Evolutionary conservation across 306 rosid species (phyloP), one percentile per base, ranked within the genome.

Genomic region (Castanopsis chinensis): DNA sequence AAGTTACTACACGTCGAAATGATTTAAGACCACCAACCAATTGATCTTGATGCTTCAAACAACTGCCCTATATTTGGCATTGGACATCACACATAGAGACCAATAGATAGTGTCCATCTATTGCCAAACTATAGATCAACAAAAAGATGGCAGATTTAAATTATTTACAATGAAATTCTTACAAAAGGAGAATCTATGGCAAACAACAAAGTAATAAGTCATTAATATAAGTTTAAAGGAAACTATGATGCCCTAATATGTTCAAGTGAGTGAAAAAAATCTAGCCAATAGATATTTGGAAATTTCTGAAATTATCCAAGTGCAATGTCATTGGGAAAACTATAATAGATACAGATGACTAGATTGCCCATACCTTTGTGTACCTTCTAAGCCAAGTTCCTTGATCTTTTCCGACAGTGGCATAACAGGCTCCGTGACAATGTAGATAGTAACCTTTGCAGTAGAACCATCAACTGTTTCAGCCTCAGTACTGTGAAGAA

Each of bases 361-460:
- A 78, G 64, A 76, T 69, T 49, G 75, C 23, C 54, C 63, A 77
- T 91, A 93, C 97, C 94, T 95, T 74, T 92, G 96, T 81, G 90
- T 90, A 82, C 97, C 95, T 83, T 90, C 92, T 74, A 96, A 88
- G 65, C 94, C 90, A 80, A 96, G 85, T 83, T 96, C 99, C 83
- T 80, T 90, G 74, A 93, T 89, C 92, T 89, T 96, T 72, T 91
- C 97, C 0, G 96, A 90, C 59, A 93, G 84, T 21, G 94, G 98
- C 91, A 93, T 87, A 61, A 93, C 98, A 77, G 99, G 98, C 85
- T 96, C 99, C 4, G 98, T 96, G 54, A 96, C 99, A 80, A 96
- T 91, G 83, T 96, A 93, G 78, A 96, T 93, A 0, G 92, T 91
- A 69, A 91, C 90, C 93, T 93, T 96, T 49, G 93, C 14, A 61